phyloP scores from a whole-genome alignment of 768 basidiomycete genomes.

The Hydnomerulius pinastri region DNA sequence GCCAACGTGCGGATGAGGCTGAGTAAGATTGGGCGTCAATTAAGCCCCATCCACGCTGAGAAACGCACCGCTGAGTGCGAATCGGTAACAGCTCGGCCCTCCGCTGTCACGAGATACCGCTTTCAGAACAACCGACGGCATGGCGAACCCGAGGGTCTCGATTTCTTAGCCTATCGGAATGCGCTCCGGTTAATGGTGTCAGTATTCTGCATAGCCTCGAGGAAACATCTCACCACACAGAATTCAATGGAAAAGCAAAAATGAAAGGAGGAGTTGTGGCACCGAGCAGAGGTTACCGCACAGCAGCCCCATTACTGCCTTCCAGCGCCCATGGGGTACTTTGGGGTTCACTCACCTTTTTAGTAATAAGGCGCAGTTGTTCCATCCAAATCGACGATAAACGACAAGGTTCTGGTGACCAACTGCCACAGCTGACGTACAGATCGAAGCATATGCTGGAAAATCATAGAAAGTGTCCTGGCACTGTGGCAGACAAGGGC shows the following conservation, averaged over 20 bases:
- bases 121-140: constrained; percentile 11
- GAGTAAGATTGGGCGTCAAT: constrained; percentile 3
- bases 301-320: not conserved
- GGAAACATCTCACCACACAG: not conserved
- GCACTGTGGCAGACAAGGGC: not conserved
- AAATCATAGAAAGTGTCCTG: not conserved
- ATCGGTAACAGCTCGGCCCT: not conserved
- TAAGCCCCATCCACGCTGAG: not conserved
- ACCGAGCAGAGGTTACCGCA: not conserved
- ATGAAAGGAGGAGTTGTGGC: not conserved
- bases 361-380: not conserved
- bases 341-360: not conserved
- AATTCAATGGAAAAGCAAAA: not conserved
- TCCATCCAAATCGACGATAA: not conserved
- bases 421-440: not conserved
- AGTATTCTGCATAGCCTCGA: not conserved
- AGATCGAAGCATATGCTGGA: not conserved
- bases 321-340: not conserved
- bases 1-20: not conserved
- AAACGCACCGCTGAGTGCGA: not conserved
- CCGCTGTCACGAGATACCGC: constrained; percentile 2
- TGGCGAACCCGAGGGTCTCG: constrained; percentile 1
- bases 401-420: not conserved
- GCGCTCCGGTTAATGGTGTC: not conserved
- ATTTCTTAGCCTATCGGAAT: constrained; percentile 12